These are phyloP conservation scores for Epicoccum sorghinum DNA, from an alignment of 2,329 filamentous ascomycete species.

Conservation along the genomic window DNA sequence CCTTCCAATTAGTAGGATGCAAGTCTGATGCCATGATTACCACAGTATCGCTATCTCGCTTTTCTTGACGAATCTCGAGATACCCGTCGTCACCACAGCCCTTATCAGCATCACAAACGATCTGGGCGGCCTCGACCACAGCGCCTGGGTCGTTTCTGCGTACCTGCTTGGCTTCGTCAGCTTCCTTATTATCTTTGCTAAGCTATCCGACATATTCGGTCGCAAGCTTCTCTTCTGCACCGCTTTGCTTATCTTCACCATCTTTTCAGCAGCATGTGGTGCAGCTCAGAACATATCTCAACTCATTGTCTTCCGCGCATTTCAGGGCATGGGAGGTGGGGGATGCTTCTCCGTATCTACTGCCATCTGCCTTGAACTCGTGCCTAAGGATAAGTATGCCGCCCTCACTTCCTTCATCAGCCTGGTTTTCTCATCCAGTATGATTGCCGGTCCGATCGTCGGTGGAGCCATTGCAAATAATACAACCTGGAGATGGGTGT, in stretches of 20 bases:
- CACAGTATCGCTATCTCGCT: neutral
- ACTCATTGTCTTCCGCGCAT: neutral
- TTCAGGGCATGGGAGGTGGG: neutral
- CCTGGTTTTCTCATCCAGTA: neutral
- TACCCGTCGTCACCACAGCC: neutral
- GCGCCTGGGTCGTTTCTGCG: neutral
- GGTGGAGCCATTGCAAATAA: neutral
- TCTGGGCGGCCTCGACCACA: neutral
- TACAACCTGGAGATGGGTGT: neutral
- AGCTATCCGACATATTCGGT: neutral
- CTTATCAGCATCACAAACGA: neutral
- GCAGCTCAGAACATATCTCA: neutral
- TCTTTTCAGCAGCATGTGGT: neutral
- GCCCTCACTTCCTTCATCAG: neutral
- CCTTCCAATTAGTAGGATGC: neutral
- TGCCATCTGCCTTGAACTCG: neutral
- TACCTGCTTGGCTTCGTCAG: neutral
- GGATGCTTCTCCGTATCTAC: neutral
- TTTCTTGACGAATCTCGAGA: neutral
- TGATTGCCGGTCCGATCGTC: neutral
- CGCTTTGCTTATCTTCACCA: neutral
- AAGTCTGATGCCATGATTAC: neutral
- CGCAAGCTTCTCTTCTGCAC: neutral
- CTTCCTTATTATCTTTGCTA: neutral
- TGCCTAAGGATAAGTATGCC: neutral